Base-by-base conservation (phyloP, 352 stramenopile genomes). In the Phytophthora brassicae region DNA sequence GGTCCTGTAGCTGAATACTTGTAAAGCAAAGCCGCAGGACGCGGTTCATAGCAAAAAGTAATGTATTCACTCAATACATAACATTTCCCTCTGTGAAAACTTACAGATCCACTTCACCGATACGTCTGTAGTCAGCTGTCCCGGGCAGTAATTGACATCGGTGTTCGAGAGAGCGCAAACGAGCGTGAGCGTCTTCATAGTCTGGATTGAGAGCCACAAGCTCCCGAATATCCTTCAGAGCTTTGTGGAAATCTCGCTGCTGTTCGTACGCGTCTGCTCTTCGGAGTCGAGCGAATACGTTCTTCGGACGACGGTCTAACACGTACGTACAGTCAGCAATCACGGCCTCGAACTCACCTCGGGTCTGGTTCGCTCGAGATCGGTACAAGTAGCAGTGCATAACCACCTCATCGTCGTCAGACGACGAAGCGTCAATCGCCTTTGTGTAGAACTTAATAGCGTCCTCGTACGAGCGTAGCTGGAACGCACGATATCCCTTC, bases 381-480 rank as follows among this genome's bases (percentile, higher is more conserved):
- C 77, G 72, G 47, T 86, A 86, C 55, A 84, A 70, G 46, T 79
- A 84, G 43, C 77, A 84, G 51, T 86, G 77, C 50, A 82, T 76
- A 12, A 75, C 67, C 23, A 86, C 60, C 6, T 79, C 77, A 43
- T 86, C 77, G 36, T 80, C 71, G 16, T 86, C 77, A 0, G 59
- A 75, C 43, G 65, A 44, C 4, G 72, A 82, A 4, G 70, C 69
- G 6, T 78, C 67, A 20, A 95, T 97, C 13, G 91, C 93, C 31
- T 96, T 90, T 39, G 92, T 93, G 81, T 98, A 98, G 54, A 96
- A 97, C 22, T 77, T 85, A 60, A 98, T 95, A 23, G 93, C 93
- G 35, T 92, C 69, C 20, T 79, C 75, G 56, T 96, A 97, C 43
- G 95, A 85, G 12, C 89, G 84, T 23, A 79, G 51, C 69, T 97